Evolutionary conservation across 352 stramenopile species (phyloP), one percentile per base, ranked within the genome.

Genomic region (Globisporangium megalacanthum): DNA sequence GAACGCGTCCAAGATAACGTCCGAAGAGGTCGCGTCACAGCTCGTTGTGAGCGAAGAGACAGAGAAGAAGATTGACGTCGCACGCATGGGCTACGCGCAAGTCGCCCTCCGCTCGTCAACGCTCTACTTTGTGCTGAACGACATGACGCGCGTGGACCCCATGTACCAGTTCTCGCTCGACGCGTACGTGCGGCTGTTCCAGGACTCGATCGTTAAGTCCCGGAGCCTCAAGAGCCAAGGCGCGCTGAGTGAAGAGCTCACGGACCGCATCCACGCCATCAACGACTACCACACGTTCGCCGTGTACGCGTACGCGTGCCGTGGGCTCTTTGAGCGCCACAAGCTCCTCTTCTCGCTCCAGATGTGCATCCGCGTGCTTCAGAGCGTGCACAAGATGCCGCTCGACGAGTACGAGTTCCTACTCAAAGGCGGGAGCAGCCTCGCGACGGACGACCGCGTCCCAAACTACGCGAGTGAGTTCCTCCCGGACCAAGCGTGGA

Each of bases 101-200:
- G 93, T 97, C 8, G 90, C 95, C 0, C 69, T 97, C 33, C 88
- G 94, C n/a, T 96, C 92, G 14, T 97, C 93, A 7, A 96, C 97
- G 15, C 69, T 97, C 0, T 99, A 98, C 60, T 99, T 99, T 65
- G 92, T 98, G 11, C 62, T 99, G 11, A 97, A 98, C 52, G 94
- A 98, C 61, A 92, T 99, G 78, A 88, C 86, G 10, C 89, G 77
- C 31, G 91, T 99, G 1, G 95, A 99, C 50, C 88, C 94, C 7
- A 99, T 98, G 95, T 99, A 99, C 70, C 93, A 98, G 64, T 98
- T 98, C 61, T 97, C 88, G 8, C 71, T 99, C 14, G 95, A 98
- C 47, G 85, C 89, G 1, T 99, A 98, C 60, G 83, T 97, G 17
- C 86, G 92, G 25, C 66, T 99, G 25, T 99, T 99, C 69, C 91